Base-by-base conservation (phyloP, 306 rosid genomes). In the Psophocarpus tetragonolobus region DNA sequence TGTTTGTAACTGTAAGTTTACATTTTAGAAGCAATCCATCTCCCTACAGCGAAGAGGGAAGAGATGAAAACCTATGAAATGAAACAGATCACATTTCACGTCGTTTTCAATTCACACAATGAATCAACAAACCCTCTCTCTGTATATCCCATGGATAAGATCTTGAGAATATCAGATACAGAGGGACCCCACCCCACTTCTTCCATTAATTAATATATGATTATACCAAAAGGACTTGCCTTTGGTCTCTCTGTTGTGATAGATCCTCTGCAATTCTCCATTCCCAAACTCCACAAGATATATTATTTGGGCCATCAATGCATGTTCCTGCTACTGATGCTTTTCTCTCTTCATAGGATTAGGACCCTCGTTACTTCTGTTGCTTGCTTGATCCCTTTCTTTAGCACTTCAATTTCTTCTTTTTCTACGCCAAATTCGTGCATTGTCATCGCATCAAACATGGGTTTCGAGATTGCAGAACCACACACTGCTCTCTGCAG, bases 101-200 rank as follows among this genome's bases (percentile, higher is more conserved):
- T 78, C 74, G 12, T 67, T 68, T 67, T 77, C 81, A 77, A 23
- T 77, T 33, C 45, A 23, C 66, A 36, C n/a, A n/a, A n/a, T n/a
- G n/a, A n/a, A n/a, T n/a, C n/a, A n/a, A n/a, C n/a, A n/a, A n/a
- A n/a, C n/a, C n/a, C 39, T 35, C 20, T 50, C 27, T 35, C 18
- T 62, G 5, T 45, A 7, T 44, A 15, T 15, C 7, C 60, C 33
- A 60, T 10, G 88, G 96, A 87, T 83, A 89, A 87, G 93, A 89
- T 83, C 87, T 66, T 41, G 44, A 8, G 82, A 75, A 83, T 67
- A 54, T 80, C 61, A n/a, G 44, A 78, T 29, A 23, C 74, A 47
- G 13, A 75, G 32, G 24, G 86, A 79, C 87, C 91, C 91, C 84
- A 79, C 87, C 91, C 91, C 84, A 71, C 86, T 15, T 50, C 56